phyloP scores from a whole-genome alignment of 495 filamentous ascomycete genomes.

The Podospora bellae-mahoneyi region DNA sequence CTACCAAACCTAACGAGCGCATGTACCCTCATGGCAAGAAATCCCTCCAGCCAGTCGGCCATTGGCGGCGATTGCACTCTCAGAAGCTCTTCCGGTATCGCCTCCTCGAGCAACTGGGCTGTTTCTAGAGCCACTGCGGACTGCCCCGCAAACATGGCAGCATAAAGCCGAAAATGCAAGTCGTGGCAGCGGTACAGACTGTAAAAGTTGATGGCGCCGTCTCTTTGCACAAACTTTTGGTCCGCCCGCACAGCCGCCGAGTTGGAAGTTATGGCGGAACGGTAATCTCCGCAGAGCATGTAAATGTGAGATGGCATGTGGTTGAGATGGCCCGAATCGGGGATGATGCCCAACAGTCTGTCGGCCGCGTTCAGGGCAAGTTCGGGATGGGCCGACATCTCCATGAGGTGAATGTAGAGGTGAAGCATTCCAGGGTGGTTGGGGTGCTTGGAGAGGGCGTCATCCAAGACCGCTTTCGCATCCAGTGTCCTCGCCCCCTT shows the following conservation, averaged over 20 bases:
- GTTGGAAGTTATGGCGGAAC: slow-evolving; percentile 58
- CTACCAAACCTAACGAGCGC: slow-evolving; percentile 62
- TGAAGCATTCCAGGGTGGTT: slow-evolving; percentile 66
- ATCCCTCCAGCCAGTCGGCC: slow-evolving; percentile 70
- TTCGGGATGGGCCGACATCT: slow-evolving; percentile 65
- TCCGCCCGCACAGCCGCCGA: slow-evolving; percentile 60
- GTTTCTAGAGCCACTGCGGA: slow-evolving; percentile 56
- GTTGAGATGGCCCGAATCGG: slow-evolving; percentile 65
- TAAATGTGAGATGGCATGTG: slow-evolving; percentile 73
- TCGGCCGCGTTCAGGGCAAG: slow-evolving; percentile 54
- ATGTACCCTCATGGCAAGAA: slow-evolving; percentile 60
- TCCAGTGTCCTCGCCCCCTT: slow-evolving; percentile 55
- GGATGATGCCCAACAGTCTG: slow-evolving; percentile 57
- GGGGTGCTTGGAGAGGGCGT: slow-evolving; percentile 42
- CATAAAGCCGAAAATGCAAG: slow-evolving; percentile 66
- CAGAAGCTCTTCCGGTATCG: slow-evolving; percentile 58
- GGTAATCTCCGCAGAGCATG: slow-evolving; percentile 64
- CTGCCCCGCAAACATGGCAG: slow-evolving; percentile 66
- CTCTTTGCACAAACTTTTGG: slow-evolving; percentile 52
- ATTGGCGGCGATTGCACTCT: slow-evolving; percentile 62
- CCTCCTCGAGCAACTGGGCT: slow-evolving; percentile 46
- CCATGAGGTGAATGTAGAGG: slow-evolving; percentile 70
- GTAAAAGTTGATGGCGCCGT: slow-evolving; percentile 60
- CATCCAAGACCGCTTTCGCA: slow-evolving; percentile 53
- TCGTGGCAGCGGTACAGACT: slow-evolving; percentile 64